Conservation (phyloP, 2,329 filamentous ascomycete species). For the Penicillium sp. region DNA sequence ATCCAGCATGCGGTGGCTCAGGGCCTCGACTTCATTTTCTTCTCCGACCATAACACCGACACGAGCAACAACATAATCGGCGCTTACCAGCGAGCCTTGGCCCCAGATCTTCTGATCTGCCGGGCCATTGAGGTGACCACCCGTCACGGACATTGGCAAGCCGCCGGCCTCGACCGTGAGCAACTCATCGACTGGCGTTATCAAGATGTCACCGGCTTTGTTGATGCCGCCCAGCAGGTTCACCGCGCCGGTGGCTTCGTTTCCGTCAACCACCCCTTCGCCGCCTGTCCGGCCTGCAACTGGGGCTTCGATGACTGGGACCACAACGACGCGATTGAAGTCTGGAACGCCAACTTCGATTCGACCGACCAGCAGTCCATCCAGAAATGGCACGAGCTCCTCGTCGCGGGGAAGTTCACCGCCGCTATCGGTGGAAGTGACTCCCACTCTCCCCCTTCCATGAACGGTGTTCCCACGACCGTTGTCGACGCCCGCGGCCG, state of each 20-base stretch:
- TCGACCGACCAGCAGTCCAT: conserved; percentile 21
- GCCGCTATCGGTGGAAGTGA: conserved; percentile 27
- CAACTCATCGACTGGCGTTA: conserved; percentile 17
- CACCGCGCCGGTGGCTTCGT: conserved; percentile 20
- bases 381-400: conserved; percentile 25
- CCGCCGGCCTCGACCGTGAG: conserved; percentile 25
- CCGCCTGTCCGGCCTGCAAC: conserved; percentile 24
- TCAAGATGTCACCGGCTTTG: conserved; percentile 13
- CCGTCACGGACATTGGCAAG: conserved; percentile 29
- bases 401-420: conserved; percentile 21
- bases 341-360: conserved; percentile 25
- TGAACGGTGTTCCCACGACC: conserved; percentile 26
- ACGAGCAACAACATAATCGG: conserved; percentile 26
- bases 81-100: conserved; percentile 18
- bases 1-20: conserved; percentile 7
- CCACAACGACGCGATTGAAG: conserved; percentile 28
- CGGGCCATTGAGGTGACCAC: conserved; percentile 33
- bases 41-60: conserved; percentile 32
- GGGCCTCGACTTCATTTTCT: conserved; percentile 31
- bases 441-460: conserved; percentile 21
- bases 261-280: conserved; percentile 27
- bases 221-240: conserved; percentile 18
- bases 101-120: conserved; percentile 26
- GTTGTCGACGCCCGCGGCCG: conserved; percentile 21
- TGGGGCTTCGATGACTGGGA: conserved; percentile 26